Evolutionary conservation across 176 grass and related monocot species (phyloP), one percentile per base, ranked within the genome.

Genomic region (Miscanthus lutarioriparius): DNA sequence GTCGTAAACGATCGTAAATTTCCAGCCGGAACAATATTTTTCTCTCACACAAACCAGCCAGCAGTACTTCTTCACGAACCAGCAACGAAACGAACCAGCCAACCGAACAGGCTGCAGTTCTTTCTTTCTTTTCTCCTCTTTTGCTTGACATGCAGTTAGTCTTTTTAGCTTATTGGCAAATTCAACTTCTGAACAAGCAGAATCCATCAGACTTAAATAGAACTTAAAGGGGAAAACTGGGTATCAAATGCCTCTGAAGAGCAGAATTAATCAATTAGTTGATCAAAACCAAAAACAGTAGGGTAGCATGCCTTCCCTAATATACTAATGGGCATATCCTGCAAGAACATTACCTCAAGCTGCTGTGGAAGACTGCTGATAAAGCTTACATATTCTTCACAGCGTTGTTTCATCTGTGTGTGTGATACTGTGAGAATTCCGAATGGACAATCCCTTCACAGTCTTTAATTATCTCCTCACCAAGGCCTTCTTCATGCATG

Each of bases 391-490:
- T 95, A 91, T 0, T 95, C 91, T 69, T 98, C 91, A 10, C 90
- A 95, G 0, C 67, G 80, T 56, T 91, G 82, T 78, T 85, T 95
- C 79, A 93, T 85, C 33, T 93, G 87, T 53, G 63, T 53, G 63
- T 88, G 30, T 91, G 82, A 74, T 93, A 93, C 49, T 89, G 87
- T 12, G 77, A 86, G 82, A 98, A 98, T 84, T 98, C 91, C 14
- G 87, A 91, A 76, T 90, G 84, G 76, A 98, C 83, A 27, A 98
- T 98, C 83, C 92, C 83, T 80, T 98, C 89, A 3, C 96, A 98
- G 20, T 98, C 96, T 82, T 88, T 90, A 58, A 98, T 95, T 76
- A 87, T 49, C 67, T 51, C 56, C 39, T 93, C 93, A 7, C 86
- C 77, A 65, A 98, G 45, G 15, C 96, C 91, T 84, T 95, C 87